Percentiles rank a stretch among this genome's conserved stretches.
phyloP scores from a whole-genome alignment of 371 early-diverging fungal species.

The Mortierella polycephala region DNA sequence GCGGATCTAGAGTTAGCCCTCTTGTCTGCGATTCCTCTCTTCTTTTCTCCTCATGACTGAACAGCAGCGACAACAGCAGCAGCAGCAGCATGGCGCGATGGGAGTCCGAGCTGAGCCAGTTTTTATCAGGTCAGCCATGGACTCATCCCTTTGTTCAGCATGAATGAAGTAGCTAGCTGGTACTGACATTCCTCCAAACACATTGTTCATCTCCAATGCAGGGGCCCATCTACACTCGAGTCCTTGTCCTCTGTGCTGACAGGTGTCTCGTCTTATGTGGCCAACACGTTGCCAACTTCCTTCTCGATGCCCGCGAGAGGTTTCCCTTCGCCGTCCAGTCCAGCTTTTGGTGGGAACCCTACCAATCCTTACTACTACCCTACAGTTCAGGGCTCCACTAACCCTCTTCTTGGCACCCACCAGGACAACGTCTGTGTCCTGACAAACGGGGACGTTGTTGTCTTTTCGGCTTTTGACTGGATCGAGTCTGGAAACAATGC shows the following conservation, averaged over 20 bases:
- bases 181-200: constrained; percentile 1
- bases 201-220: constrained; percentile 7
- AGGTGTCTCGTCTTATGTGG: constrained; percentile 68
- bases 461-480: constrained; percentile 57
- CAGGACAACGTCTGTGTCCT: constrained; percentile 42
- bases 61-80: constrained; percentile 15
- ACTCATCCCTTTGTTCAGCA: too few species aligned
- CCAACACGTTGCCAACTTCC: constrained; percentile 58
- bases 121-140: constrained; percentile 43
- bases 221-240: constrained; percentile 72
- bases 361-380: constrained; percentile 53
- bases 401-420: constrained; percentile 33
- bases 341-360: constrained; percentile 36
- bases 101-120: constrained; percentile 55
- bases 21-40: constrained; percentile 2
- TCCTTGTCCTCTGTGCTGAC: constrained; percentile 67
- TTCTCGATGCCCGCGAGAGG: constrained; percentile 57
- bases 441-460: constrained; percentile 46
- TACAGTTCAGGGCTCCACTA: constrained; percentile 26
- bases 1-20: too few species aligned
- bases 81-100: constrained; percentile 19
- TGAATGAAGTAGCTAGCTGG: background rate
- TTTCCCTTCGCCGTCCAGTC: constrained; percentile 35
- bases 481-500: constrained; percentile 30
- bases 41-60: constrained; percentile 28